These are phyloP conservation scores for Suillus decipiens DNA, from an alignment of 768 basidiomycete genomes.

Conservation along the genomic window DNA sequence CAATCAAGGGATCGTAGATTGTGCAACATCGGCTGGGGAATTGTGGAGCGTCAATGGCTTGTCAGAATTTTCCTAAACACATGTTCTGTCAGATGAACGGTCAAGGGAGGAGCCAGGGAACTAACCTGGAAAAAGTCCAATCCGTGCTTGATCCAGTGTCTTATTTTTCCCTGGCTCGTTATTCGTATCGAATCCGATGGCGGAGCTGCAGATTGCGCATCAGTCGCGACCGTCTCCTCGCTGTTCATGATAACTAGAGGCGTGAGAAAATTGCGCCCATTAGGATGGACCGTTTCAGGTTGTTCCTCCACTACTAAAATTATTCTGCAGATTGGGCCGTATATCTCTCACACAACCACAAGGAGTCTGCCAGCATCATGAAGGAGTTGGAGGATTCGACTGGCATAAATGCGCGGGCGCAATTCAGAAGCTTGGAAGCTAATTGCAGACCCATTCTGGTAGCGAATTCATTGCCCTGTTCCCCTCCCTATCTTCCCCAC, in stretches of 20 bases:
- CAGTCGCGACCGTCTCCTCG: background rate
- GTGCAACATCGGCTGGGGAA: constrained; percentile 42
- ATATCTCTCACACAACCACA: too few species aligned
- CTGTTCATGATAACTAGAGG: background rate
- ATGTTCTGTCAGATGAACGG: constrained; percentile 7
- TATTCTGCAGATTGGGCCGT: too few species aligned
- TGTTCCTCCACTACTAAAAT: too few species aligned
- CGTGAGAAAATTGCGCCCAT: background rate
- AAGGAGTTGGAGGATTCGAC: too few species aligned
- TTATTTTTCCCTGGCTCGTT: constrained; percentile 57
- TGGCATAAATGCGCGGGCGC: too few species aligned
- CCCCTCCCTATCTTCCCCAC: too few species aligned
- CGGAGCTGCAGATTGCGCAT: background rate
- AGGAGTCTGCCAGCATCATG: too few species aligned
- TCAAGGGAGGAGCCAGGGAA: constrained; percentile 11
- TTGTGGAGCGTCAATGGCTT: constrained; percentile 61
- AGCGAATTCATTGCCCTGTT: too few species aligned
- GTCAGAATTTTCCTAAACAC: constrained; percentile 46
- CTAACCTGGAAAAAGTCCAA: constrained; percentile 56
- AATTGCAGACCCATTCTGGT: too few species aligned
- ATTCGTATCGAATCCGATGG: constrained; percentile 47
- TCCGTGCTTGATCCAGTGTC: constrained; percentile 51
- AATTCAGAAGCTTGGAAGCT: too few species aligned
- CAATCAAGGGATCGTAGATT: constrained; percentile 56
- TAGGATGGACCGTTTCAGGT: too few species aligned